Evolutionary conservation across 805 yeast genomes (phyloP), one percentile per base, ranked within the genome.

Genomic region (Candida bentonensis): DNA sequence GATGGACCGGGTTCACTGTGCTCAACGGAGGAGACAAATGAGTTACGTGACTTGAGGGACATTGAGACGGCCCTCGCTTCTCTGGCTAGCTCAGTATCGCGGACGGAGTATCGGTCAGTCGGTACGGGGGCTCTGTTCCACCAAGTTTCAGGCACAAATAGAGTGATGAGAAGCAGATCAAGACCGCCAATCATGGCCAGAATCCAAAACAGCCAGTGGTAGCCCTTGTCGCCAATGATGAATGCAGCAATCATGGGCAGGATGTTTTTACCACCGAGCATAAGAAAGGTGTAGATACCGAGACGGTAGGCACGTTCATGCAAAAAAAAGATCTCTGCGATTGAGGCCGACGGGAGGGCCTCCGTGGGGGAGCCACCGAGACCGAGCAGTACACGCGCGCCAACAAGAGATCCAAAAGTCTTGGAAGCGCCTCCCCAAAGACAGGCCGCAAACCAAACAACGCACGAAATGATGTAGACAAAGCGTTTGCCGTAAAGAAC

Each of bases 161-260:
- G 53, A 45, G 67, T 69, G 13, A 74, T 69, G 23, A 68, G 56
- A 2, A 68, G 51, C 26, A 73, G 61, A 50, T 66, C 63, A 33
- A 64, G 54, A 0, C 75, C 81, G 13, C 72, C 63, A 45, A 76
- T 65, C 30, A 76, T 74, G 11, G 78, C 62, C 39, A 72, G 58
- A 30, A 76, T 70, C 78, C 79, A 77, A 53, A 71, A 77, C 27
- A 76, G 60, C 82, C 82, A 77, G 52, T 74, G 74, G 60, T 80
- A 66, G 50, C 69, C 66, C 40, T 70, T 57, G 45, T 62, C 54
- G 44, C 68, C 64, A 40, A 77, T 72, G 4, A 76, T 66, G 47
- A 76, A 67, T 9, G 74, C 76, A 5, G 79, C 67, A 13, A 73
- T 67, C 51, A 77, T 57, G 3, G 82, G 82, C 11, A 76, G 66